Base-by-base conservation (phyloP, 345 rosid species). In the Stellera chamaejasme region DNA sequence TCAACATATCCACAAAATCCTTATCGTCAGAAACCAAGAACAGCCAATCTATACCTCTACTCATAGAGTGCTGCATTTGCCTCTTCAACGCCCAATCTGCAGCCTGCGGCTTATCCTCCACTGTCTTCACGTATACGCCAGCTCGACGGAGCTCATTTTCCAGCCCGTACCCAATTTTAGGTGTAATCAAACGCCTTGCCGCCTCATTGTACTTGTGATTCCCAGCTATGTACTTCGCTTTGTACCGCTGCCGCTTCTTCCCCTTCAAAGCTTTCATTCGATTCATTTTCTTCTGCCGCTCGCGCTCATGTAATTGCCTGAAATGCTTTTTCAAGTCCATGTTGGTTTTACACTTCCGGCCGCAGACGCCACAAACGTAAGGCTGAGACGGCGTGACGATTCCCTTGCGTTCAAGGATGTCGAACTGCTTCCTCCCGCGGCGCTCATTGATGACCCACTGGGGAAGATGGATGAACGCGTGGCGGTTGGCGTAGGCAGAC, bases 1-100 rank as follows among this genome's bases (percentile, higher is more conserved):
- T 81, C 74, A 86, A 66, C 85, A 81, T 82, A 39, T 79, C 94
- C 0, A 70, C 52, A 49, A 92, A 92, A 57, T 88, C 98, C 27
- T 79, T 82, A 70, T 92, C 97, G 68, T 84, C 98, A 3, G 96
- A 84, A 2, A 92, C 88, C 76, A 92, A 56, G 27, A 92, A 66
- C 74, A 92, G 55, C 96, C 95, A 88, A 59, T 92, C 95, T 50
- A 88, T 74, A 44, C 96, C 88, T 53, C 89, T 71, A 10, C 78
- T 88, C 98, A 88, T 84, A 0, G 95, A 88, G 69, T 86, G 95
- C 58, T 78, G 82, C 78, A 92, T 88, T 69, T 92, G 98, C 66
- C 82, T 81, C 81, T 88, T 92, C 81, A 92, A 67, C 5, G 95
- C 93, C 98, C 95, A 92, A 70, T 92, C 96, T 16, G 98, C 95